These are phyloP conservation scores for Solanum hybrid DNA, from an alignment of 305 asterid genomes.

Conservation along the genomic window DNA sequence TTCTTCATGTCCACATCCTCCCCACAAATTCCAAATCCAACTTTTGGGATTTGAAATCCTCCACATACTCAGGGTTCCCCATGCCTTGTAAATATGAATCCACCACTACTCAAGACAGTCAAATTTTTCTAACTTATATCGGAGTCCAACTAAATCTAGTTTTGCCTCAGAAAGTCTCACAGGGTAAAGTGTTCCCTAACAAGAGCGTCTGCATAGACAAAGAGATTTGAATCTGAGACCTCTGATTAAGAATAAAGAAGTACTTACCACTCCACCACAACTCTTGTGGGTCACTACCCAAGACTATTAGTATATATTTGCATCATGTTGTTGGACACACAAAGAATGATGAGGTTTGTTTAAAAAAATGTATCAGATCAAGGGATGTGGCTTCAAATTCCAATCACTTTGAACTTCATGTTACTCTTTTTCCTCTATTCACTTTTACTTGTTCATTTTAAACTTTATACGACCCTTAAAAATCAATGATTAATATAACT, in stretches of 20 bases:
- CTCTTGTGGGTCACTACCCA: background rate
- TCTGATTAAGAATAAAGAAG: too few species aligned
- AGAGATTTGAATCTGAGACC: background rate
- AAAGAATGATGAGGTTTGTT: background rate
- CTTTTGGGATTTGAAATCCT: constrained; percentile 40
- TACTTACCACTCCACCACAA: background rate
- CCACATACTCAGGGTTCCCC: constrained; percentile 24
- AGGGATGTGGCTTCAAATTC: background rate
- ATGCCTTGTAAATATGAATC: constrained; percentile 26
- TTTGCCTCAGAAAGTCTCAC: too few species aligned
- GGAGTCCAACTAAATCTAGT: background rate
- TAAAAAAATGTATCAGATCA: background rate
- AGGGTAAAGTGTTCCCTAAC: background rate
- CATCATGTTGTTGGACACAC: constrained; percentile 5
- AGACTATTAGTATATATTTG: background rate
- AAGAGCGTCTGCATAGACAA: background rate
- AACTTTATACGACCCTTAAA: background rate
- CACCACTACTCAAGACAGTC: constrained; percentile 3
- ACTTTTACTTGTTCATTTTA: background rate
- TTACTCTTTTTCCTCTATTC: background rate
- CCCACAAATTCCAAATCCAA: constrained; percentile 29
- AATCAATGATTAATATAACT: background rate
- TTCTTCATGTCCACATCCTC: constrained; percentile 23
- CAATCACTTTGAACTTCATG: background rate
- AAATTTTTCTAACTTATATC: background rate